Base-by-base conservation (phyloP, 2,329 filamentous ascomycete genomes). In the Diaporthe sp. region DNA sequence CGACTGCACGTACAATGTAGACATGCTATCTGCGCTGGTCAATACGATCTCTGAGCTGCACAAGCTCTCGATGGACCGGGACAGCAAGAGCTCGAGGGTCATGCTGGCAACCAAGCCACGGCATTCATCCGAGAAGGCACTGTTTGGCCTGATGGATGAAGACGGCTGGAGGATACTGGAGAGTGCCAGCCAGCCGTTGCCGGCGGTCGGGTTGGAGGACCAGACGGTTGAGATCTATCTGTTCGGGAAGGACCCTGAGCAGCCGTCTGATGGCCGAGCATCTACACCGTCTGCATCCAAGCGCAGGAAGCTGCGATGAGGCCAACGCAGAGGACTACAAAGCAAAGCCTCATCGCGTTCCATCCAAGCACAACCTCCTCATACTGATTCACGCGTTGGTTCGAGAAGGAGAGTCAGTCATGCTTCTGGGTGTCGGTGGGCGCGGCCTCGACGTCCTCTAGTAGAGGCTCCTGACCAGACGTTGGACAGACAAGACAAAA, bases 1-100 rank as follows among this genome's bases (percentile, higher is more conserved):
- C 80, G 90, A 92, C 81, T 91, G 90, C 85, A 91, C 90, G 0
- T 92, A 92, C 84, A 92, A 92, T 76, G 87, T 86, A 72, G 90
- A 91, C 80, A 87, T 86, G 77, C 82, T 92, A 37, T 86, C 88
- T 1, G 85, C 88, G 3, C 84, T 92, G 31, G 87, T 91, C 5
- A 85, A 85, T 71, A 91, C 90, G 1, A 82, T 91, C 49, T 87
- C 86, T 2, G 85, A 87, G 2, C 80, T 92, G 15, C 88, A 90
- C 76, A 72, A 76, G 3, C 79, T 77, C 2, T 80, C 81, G 4
- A 74, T 58, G 15, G n/a, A 61, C 15, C 55, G 31, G 72, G 42
- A 74, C 73, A 31, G 74, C 77, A 39, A 73, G 78, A 42, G 79
- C 76, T 67, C 87, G n/a, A 85, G 82, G 9, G 87, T 91, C 1